Evolutionary conservation across 495 filamentous ascomycete genomes (phyloP).

Genomic region (Penicillium odoratum): DNA sequence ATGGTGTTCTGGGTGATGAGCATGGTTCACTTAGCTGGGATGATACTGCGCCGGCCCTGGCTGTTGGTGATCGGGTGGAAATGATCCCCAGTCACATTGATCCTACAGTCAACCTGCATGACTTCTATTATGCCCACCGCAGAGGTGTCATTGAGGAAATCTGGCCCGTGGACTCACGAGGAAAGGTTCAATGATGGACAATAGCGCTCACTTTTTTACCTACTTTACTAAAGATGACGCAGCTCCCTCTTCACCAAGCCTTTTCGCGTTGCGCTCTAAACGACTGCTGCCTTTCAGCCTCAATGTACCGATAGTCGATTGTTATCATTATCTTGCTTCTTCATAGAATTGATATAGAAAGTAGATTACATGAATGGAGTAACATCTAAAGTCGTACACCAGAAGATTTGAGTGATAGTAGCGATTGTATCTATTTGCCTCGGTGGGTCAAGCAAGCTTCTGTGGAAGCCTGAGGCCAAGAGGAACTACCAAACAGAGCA

Average conservation of each 20-base stretch:
- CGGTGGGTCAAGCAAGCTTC: too few species aligned
- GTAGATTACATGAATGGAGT: not conserved
- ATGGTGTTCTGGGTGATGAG: constrained; percentile 40
- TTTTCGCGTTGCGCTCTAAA: not conserved
- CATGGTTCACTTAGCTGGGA: constrained; percentile 38
- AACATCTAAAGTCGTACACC: not conserved
- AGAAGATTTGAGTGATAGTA: too few species aligned
- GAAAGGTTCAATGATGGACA: constrained; percentile 35
- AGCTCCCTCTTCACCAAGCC: not conserved
- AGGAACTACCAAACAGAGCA: not conserved
- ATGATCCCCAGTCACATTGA: constrained; percentile 45
- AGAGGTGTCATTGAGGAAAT: constrained; percentile 36
- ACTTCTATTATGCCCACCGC: constrained; percentile 38
- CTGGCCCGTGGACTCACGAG: constrained; percentile 40
- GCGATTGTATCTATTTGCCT: too few species aligned
- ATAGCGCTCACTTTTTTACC: not conserved
- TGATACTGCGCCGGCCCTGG: constrained; percentile 23
- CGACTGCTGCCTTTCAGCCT: not conserved
- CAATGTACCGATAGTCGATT: not conserved
- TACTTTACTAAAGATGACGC: not conserved
- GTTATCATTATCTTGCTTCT: not conserved
- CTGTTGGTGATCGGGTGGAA: constrained; percentile 36
- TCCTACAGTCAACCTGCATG: constrained; percentile 40
- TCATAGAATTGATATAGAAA: not conserved
- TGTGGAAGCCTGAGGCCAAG: not conserved